Evolutionary conservation across 768 basidiomycete species (phyloP).

Genomic region (Russula griseocarnosa): DNA sequence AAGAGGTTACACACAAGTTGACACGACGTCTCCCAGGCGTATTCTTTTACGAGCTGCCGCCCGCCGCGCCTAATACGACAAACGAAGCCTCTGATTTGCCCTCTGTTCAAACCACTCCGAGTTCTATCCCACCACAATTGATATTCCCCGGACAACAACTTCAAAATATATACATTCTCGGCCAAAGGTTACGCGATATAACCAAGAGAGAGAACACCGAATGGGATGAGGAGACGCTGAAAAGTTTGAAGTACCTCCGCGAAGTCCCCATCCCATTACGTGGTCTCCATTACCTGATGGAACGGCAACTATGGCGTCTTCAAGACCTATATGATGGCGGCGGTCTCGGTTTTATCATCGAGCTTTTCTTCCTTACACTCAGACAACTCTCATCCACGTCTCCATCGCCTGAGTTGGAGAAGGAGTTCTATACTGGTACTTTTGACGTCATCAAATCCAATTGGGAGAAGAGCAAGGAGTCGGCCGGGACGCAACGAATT

Average conservation of each 20-base stretch:
- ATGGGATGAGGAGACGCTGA: not conserved
- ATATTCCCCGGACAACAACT: not conserved
- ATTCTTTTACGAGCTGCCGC: not conserved
- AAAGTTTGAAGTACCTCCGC: not conserved
- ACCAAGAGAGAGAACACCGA: not conserved
- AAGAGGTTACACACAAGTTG: not conserved
- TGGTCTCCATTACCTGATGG: not conserved
- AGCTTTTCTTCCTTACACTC: constrained; percentile 16
- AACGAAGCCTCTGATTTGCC: not conserved
- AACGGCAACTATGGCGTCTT: constrained; percentile 10
- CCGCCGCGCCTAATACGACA: not conserved
- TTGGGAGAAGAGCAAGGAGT: not conserved
- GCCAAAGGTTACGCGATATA: not conserved
- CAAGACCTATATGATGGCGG: constrained; percentile 1
- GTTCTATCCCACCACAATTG: not conserved
- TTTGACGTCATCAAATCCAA: not conserved
- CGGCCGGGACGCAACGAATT: not conserved
- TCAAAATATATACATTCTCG: not conserved
- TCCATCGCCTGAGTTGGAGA: not conserved
- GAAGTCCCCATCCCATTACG: not conserved
- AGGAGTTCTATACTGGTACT: not conserved
- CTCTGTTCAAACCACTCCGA: not conserved
- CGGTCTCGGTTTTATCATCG: constrained; percentile 1
- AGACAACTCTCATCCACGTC: not conserved
- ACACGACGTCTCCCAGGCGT: constrained; percentile 14